Percentiles rank a stretch among this genome's conserved stretches.
Conservation (phyloP, 805 yeast genomes). For the Cyberlindnera saturnus region DNA sequence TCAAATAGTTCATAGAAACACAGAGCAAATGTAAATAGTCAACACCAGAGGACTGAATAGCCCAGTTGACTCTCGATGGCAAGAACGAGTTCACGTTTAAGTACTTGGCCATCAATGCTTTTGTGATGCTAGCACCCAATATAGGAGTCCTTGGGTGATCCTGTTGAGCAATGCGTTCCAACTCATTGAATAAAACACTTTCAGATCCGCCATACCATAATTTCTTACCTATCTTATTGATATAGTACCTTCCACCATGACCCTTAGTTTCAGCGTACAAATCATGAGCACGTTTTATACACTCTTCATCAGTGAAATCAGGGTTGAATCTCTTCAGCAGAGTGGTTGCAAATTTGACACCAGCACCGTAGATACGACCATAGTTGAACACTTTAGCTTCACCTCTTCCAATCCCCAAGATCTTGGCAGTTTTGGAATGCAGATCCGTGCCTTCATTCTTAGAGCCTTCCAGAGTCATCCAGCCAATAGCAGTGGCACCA, state of each 20-base stretch:
- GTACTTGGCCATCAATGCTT: constrained; percentile 64
- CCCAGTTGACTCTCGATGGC: constrained; percentile 95
- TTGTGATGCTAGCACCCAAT: constrained; percentile 88
- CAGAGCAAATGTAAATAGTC: constrained; percentile 85
- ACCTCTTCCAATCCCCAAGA: constrained; percentile 81
- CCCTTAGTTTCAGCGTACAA: constrained; percentile 88
- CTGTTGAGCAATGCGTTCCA: constrained; percentile 82
- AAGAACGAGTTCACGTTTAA: constrained; percentile 61
- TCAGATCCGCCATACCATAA: constrained; percentile 90
- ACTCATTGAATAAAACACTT: constrained; percentile 80
- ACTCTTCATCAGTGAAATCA: constrained; percentile 56
- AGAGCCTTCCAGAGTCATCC: constrained; percentile 99
- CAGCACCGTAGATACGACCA: constrained; percentile 98
- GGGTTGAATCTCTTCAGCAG: constrained; percentile 81
- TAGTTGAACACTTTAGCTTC: constrained; percentile 95
- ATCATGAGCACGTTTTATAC: constrained; percentile 53
- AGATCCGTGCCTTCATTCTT: constrained; percentile 88
- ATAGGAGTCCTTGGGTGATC: constrained; percentile 84
- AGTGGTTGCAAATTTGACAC: constrained; percentile 83
- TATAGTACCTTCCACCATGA: constrained; percentile 26
- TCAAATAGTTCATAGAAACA: constrained; percentile 81
- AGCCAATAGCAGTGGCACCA: constrained; percentile 95
- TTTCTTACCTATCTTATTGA: constrained; percentile 23
- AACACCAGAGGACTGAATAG: constrained; percentile 96
- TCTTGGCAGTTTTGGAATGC: constrained; percentile 89